A percentile compares a stretch with the other conserved stretches of the same genome.
Conservation (phyloP, 139 green algal genomes). For the Chlamydomonas schloesseri region DNA sequence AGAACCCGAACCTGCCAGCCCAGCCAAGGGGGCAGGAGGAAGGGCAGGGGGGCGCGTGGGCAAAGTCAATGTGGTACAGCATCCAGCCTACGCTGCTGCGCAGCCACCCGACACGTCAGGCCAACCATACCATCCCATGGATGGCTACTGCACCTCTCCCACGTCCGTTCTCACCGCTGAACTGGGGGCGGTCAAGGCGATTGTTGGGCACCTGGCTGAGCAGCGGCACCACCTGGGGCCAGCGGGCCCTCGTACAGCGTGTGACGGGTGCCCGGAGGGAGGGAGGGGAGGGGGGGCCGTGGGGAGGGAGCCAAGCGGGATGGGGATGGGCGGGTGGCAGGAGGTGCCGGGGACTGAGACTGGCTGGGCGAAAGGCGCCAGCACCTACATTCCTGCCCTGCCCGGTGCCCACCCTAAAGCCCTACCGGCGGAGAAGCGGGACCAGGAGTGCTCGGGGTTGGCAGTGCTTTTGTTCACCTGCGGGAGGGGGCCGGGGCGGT, state of each 20-base stretch:
- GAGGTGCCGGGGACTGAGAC: no score
- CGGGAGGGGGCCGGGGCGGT: no score
- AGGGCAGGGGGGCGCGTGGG: no score
- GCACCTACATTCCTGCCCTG: not conserved
- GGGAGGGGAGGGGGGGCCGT: not conserved
- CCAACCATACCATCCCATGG: no score
- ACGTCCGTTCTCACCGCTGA: slow-evolving; percentile 33
- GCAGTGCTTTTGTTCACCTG: slow-evolving; percentile 86
- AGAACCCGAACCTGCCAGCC: no score
- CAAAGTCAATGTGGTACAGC: no score
- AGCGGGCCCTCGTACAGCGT: slow-evolving; percentile 62
- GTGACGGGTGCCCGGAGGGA: slow-evolving; percentile 48
- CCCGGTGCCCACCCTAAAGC: no score
- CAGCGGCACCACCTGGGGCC: slow-evolving; percentile 15
- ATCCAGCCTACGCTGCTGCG: no score
- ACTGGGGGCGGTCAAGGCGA: slow-evolving; percentile 42
- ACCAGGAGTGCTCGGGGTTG: slow-evolving; percentile 77
- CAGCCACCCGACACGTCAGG: no score
- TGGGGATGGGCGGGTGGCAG: not conserved
- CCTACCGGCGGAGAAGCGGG: slow-evolving; percentile 81
- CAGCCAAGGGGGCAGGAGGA: no score
- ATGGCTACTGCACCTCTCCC: not conserved
- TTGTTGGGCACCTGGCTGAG: slow-evolving; percentile 72
- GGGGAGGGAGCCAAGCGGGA: not conserved
- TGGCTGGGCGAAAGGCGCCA: no score